Conservation (phyloP, 1,284 basidiomycete species). For the Inonotus obliquus region DNA sequence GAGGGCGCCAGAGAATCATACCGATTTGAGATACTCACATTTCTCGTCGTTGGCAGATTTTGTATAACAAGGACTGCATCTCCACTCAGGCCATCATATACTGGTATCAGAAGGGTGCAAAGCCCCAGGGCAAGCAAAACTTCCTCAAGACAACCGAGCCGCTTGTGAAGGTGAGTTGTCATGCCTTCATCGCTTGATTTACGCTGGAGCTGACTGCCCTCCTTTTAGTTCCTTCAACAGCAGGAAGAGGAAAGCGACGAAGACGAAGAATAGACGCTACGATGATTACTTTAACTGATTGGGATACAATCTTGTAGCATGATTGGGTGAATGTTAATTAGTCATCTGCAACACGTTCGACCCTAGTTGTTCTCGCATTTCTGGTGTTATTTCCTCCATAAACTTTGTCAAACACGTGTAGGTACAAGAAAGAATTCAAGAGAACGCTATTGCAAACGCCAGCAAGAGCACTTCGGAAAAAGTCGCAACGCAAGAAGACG, state of each 20-base stretch:
- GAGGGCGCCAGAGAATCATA: background rate
- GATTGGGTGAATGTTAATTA: too few relatives aligned
- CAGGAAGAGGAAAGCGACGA: constrained; percentile 21
- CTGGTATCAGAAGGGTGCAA: constrained; percentile 96
- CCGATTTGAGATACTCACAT: background rate
- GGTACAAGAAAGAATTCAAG: too few relatives aligned
- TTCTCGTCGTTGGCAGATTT: constrained; percentile 47
- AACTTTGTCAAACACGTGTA: too few relatives aligned
- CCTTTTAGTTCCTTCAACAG: constrained; percentile 14
- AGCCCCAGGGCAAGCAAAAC: constrained; percentile 90
- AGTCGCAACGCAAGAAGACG: too few relatives aligned
- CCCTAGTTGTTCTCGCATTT: too few relatives aligned
- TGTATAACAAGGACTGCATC: constrained; percentile 94
- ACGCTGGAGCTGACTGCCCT: constrained; percentile 41
- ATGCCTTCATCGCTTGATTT: constrained; percentile 9
- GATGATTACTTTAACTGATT: background rate
- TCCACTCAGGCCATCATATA: constrained; percentile 96
- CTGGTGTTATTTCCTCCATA: too few relatives aligned
- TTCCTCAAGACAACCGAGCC: constrained; percentile 87
- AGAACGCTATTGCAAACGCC: too few relatives aligned
- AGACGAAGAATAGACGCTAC: constrained; percentile 5
- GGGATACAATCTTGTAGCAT: background rate
- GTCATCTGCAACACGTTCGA: too few relatives aligned
- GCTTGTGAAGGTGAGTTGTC: constrained; percentile 74
- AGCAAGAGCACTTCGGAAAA: too few relatives aligned